Evolutionary conservation across 371 early-diverging fungal species (phyloP), one percentile per base, ranked within the genome.

Genomic region (Mucor saturninus): DNA sequence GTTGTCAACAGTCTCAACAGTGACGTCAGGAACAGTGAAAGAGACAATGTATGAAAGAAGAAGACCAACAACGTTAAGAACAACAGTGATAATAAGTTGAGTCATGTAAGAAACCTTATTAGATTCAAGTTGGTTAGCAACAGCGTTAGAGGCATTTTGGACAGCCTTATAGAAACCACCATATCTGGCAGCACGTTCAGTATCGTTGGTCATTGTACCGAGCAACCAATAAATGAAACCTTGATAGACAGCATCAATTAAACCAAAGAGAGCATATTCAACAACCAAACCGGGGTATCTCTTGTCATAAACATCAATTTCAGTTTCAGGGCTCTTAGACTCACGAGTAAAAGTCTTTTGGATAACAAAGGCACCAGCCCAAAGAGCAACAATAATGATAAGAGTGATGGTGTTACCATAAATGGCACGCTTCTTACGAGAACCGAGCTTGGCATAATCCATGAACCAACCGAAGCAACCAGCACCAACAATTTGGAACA

Each of bases 121-220:
- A 28, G 74, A 66, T 58, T 74, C 77, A 29, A 77, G 53, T 48
- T 77, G 74, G 40, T 61, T 56, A 52, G 85, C 76, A 59, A 89
- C 68, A 57, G 91, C 92, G 45, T 76, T 83, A 35, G 86, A 87
- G 35, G 86, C 82, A 53, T 88, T 88, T 77, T 93, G 92, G 65
- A 91, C 84, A 39, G 89, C 89, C 84, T 93, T 93, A 87, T 93
- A 93, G 81, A 87, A 92, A 6, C 92, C 92, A 62, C 88, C 89
- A 62, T 89, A 92, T 54, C 90, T 80, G 14, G 92, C 84, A 54
- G 89, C 76, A 61, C 81, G 77, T 59, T 84, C 86, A 71, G 83
- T 83, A 71, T 90, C 86, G 71, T 88, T 89, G 7, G 86, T 81
- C 72, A 91, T 73, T 15, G 89, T 82, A 31, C 90, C 90, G 73